Evolutionary conservation across 192 early-diverging fungal genomes (phyloP), one percentile per base, ranked within the genome.

Genomic region (Lobosporangium transversale): DNA sequence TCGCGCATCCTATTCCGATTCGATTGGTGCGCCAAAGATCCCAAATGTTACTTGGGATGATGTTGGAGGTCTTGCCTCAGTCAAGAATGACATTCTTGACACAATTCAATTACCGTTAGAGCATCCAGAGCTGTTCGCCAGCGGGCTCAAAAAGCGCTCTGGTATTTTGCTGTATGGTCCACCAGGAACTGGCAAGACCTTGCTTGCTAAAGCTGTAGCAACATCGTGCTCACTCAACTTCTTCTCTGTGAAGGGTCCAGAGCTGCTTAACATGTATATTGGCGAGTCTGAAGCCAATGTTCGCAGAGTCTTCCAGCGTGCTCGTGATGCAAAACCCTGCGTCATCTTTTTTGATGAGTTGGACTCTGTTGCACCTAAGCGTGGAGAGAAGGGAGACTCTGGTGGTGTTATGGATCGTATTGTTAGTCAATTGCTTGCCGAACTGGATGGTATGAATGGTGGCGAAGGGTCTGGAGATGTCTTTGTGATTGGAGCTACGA

Each of bases 361-460:
- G 74, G 98, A 99, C 84, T 96, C 95, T 3, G 92, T 99, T 12
- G 98, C 97, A 8, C 97, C 97, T 5, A 96, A 97, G 83, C 88
- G 98, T 61, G 98, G 98, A 18, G 94, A 97, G 61, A 97, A 97
- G 78, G 98, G 98, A 15, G 97, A 99, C 60, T 94, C 93, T 18
- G 98, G 98, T 17, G 98, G 98, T 42, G 98, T 98, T 26, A 99
- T 98, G 98, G 98, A 99, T 76, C 92, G 98, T 61, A 98, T 98
- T 76, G 97, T 99, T 27, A 91, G 88, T 66, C 98, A 99, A 81
- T 73, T 99, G 35, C 76, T 99, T 8, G 96, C 97, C 1, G 98
- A 99, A 64, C 83, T 99, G 65, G 98, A 99, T 70, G 96, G 94
- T 18, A 94, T 98, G 89, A 86, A 90, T 30, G 84, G 86, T 50